Percentiles rank a stretch among this genome's conserved stretches.
phyloP scores from a whole-genome alignment of 1,139 yeast genomes.

The Pneumocystis carinii region DNA sequence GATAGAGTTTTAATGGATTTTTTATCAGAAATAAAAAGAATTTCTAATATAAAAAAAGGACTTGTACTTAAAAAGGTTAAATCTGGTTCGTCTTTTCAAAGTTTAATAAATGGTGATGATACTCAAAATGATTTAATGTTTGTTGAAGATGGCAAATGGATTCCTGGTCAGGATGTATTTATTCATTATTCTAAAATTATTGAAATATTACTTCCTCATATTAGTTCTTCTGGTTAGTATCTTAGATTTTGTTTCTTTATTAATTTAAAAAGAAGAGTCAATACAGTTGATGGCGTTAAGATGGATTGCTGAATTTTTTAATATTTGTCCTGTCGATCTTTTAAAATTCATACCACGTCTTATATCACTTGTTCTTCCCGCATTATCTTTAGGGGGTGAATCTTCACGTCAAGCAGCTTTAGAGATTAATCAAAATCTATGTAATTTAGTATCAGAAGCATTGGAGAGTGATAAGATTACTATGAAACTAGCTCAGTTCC shows the following conservation, averaged over 20 bases:
- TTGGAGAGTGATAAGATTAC: conserved; percentile 16
- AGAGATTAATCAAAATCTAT: conserved; percentile 37
- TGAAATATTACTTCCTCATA: conserved; percentile 61
- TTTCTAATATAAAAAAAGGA: conserved; percentile 48
- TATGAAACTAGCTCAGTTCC: not conserved
- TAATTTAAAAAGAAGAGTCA: conserved; percentile 33
- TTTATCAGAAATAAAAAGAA: conserved; percentile 63
- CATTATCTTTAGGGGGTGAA: conserved; percentile 39
- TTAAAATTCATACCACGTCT: conserved; percentile 49
- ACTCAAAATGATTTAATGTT: conserved; percentile 5
- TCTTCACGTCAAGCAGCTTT: conserved; percentile 41
- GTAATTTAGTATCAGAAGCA: conserved; percentile 30
- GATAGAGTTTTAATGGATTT: conserved; percentile 61
- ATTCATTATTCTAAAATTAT: conserved; percentile 71
- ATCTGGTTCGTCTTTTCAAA: not conserved
- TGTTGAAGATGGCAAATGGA: conserved; percentile 3
- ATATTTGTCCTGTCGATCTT: conserved; percentile 63
- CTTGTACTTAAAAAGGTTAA: conserved; percentile 8
- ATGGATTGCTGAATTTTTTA: conserved; percentile 69
- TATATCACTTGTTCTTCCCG: conserved; percentile 40
- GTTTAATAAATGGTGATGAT: not conserved
- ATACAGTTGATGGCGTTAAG: conserved; percentile 65
- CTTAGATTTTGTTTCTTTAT: not conserved
- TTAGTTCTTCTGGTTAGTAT: conserved; percentile 40
- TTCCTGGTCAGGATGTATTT: conserved; percentile 37